A percentile compares a stretch with the other conserved stretches of the same genome.
phyloP scores from a whole-genome alignment of 2,329 filamentous ascomycete genomes.

The Coleophoma eucalyptorum region DNA sequence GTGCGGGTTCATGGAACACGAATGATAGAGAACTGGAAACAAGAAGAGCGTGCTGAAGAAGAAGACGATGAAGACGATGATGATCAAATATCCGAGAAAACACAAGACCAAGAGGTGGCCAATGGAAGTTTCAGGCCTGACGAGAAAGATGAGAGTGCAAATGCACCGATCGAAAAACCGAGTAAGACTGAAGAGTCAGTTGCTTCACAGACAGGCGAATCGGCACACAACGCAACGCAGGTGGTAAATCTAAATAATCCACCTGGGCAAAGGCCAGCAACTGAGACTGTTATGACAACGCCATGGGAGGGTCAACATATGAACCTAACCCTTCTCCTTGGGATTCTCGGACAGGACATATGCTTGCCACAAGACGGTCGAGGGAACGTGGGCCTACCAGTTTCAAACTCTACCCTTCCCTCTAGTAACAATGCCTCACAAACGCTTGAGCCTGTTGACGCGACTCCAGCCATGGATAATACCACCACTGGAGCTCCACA shows the following conservation, averaged over 20 bases:
- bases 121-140: slow-evolving; percentile 14
- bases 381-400: background rate
- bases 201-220: background rate
- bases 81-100: slow-evolving; percentile 13
- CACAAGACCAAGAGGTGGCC: slow-evolving; percentile 1
- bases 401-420: background rate
- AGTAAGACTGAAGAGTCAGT: slow-evolving; percentile 15
- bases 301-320: slow-evolving; percentile 8
- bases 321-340: no score
- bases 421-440: background rate
- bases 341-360: no score
- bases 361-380: background rate
- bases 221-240: background rate
- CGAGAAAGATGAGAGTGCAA: slow-evolving; percentile 18
- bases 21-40: slow-evolving; percentile 90
- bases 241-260: background rate
- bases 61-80: slow-evolving; percentile 48
- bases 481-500: background rate
- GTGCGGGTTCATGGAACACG: slow-evolving; percentile 89
- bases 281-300: slow-evolving; percentile 8
- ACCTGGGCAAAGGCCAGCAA: slow-evolving; percentile 5
- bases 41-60: slow-evolving; percentile 67
- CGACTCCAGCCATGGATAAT: background rate
- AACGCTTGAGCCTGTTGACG: background rate
- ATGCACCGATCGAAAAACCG: slow-evolving; percentile 30